Base-by-base conservation (phyloP, 257 asterid species). In the Henckelia pumila region DNA sequence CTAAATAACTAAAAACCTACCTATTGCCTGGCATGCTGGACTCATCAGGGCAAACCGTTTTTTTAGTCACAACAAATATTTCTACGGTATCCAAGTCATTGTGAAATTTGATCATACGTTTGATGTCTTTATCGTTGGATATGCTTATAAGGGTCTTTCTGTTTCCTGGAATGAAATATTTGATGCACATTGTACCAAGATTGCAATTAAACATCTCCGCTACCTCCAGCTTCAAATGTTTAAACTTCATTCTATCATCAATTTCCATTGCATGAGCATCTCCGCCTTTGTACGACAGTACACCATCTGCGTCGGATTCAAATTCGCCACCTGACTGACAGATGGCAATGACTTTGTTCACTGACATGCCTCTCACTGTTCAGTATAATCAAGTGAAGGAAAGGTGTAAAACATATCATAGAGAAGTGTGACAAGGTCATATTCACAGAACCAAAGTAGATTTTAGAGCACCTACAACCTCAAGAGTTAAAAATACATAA, bases 251-350 rank as follows among this genome's bases (percentile, higher is more conserved):
- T 67, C 80, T 76, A 61, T 80, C 91, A 67, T 88, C 96, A 37
- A 93, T 81, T 80, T 93, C 97, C 96, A 90, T 93, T 21, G 99
- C 99, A 84, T 90, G 99, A 61, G 99, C 99, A 77, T 93, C 97
- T 50, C 99, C 96, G 11, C 99, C 99, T 81, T 81, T 81, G 76
- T 93, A 93, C 26, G 76, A 76, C 8, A 91, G 80, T 69, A 70
- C 62, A 17, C 99, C 99, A 62, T 88, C 95, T 40, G 85, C 29
- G 69, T 84, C 86, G 17, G 96, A 64, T 86, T 94, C 96, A 67
- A 94, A 88, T 61, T 84, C 96, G 60, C 99, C 99, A 40, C 99
- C 97, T 3, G 91, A 91, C 81, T 84, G 99, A 67, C 99, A 94
- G 73, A 94, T 94, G 71, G 96, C 95, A 59, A 94, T 94, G 62